A percentile compares a stretch with the other conserved stretches of the same genome.
These are phyloP conservation scores for Agapanthus africanus DNA, from an alignment of 106 monocot species.

Conservation along the genomic window DNA sequence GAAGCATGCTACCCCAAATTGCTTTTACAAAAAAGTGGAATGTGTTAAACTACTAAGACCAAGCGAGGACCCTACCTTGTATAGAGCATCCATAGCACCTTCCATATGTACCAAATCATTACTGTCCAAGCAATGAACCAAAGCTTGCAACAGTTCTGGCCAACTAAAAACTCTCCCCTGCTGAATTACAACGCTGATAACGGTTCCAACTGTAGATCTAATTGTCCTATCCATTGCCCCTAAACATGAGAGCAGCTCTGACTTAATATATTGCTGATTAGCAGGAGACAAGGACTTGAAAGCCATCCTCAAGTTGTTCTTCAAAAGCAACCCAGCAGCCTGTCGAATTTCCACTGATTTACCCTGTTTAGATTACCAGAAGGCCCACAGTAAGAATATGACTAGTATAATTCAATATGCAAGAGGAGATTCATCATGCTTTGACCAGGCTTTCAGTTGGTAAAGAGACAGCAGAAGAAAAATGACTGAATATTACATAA, in stretches of 20 bases:
- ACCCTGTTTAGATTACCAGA: constrained; percentile 32
- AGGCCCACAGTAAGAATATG: neutral
- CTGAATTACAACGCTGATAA: constrained; percentile 82
- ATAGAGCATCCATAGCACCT: constrained; percentile 96
- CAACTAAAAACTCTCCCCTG: constrained; percentile 53
- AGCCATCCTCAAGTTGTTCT: constrained; percentile 63
- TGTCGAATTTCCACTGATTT: constrained; percentile 73
- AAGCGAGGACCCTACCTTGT: constrained; percentile 41
- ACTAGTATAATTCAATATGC: neutral
- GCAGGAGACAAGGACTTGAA: constrained; percentile 58
- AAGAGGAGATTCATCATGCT: neutral
- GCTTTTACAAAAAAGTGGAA: neutral
- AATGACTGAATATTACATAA: neutral
- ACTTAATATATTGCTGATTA: constrained; percentile 78
- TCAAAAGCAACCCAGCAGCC: constrained; percentile 89
- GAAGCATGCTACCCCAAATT: neutral
- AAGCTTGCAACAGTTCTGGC: constrained; percentile 92
- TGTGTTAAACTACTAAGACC: neutral
- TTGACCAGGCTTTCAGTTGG: neutral
- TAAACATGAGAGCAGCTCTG: constrained; percentile 69
- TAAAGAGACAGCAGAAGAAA: neutral
- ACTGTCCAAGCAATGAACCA: constrained; percentile 81
- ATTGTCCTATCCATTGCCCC: constrained; percentile 74
- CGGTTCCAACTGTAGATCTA: constrained; percentile 92
- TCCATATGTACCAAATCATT: constrained; percentile 95